These are phyloP conservation scores for Pholiota conissans DNA, from an alignment of 768 basidiomycete species.

Conservation along the genomic window DNA sequence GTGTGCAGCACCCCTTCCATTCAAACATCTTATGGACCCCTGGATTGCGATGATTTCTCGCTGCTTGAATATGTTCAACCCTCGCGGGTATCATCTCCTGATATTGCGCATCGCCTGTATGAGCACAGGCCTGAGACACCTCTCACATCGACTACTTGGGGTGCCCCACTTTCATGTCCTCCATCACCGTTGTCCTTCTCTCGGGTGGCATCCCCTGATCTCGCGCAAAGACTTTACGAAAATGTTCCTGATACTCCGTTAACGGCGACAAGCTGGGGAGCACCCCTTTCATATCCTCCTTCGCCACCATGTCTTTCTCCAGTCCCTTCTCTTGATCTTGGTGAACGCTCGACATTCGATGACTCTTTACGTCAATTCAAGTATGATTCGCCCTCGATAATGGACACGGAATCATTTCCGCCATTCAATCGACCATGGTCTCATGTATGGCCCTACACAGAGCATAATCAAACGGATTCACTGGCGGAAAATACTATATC, in stretches of 20 bases:
- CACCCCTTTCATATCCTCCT: conserved; percentile 39
- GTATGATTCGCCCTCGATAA: background rate
- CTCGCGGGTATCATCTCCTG: conserved; percentile 51
- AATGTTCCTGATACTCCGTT: conserved; percentile 52
- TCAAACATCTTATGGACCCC: conserved; percentile 58
- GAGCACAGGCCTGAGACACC: conserved; percentile 56
- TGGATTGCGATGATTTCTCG: conserved; percentile 44
- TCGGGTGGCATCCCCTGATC: conserved; percentile 18
- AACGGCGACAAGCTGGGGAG: conserved; percentile 53
- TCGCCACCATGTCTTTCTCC: conserved; percentile 20
- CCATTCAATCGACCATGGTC: conserved; percentile 19
- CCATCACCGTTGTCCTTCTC: conserved; percentile 18
- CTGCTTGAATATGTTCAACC: conserved; percentile 23
- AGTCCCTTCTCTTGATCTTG: conserved; percentile 19
- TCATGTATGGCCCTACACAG: conserved; percentile 33
- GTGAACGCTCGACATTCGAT: conserved; percentile 14
- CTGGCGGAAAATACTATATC: background rate
- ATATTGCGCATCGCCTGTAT: conserved; percentile 54
- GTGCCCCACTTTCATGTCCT: conserved; percentile 42
- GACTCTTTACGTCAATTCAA: background rate
- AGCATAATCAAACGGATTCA: background rate
- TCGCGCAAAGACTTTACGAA: conserved; percentile 48
- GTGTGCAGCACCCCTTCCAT: conserved; percentile 54
- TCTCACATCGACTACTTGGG: conserved; percentile 52
- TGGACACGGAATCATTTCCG: background rate